A percentile compares a stretch with the other conserved stretches of the same genome.
These are phyloP conservation scores for Trichocomaceae sp. DNA, from an alignment of 2,329 filamentous ascomycete species.

Conservation along the genomic window DNA sequence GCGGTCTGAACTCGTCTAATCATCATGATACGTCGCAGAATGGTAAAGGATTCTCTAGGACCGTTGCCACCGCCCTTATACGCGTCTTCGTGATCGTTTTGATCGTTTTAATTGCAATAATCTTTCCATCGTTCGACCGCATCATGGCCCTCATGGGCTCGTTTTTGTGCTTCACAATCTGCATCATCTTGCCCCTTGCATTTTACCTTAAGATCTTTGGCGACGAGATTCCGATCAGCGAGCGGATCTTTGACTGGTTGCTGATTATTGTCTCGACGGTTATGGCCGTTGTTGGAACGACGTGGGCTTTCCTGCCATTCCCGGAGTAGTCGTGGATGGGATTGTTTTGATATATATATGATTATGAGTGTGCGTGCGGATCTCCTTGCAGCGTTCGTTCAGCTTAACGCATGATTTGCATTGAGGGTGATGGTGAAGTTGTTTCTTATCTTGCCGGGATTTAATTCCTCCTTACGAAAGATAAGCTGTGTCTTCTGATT, in stretches of 20 bases:
- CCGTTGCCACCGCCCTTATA: slow-evolving; percentile 52
- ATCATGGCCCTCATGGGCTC: slow-evolving; percentile 90
- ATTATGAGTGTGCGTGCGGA: background rate
- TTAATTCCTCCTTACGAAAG: slow-evolving; percentile 69
- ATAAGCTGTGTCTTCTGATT: slow-evolving; percentile 22
- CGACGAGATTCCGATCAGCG: slow-evolving; percentile 56
- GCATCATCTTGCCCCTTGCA: slow-evolving; percentile 77
- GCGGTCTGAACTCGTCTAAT: slow-evolving; percentile 59
- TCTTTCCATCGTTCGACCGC: slow-evolving; percentile 73
- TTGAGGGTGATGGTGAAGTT: slow-evolving; percentile 77
- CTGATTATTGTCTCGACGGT: slow-evolving; percentile 63
- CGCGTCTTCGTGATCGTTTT: slow-evolving; percentile 61
- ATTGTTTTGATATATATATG: background rate
- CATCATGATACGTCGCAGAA: slow-evolving; percentile 22
- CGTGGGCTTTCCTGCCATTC: slow-evolving; percentile 75
- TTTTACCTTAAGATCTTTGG: slow-evolving; percentile 91
- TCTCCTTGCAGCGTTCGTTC: slow-evolving; percentile 3
- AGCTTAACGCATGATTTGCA: slow-evolving; percentile 2
- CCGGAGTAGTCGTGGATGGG: background rate
- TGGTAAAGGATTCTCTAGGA: slow-evolving; percentile 36
- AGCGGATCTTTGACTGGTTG: slow-evolving; percentile 61
- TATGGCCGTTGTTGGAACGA: slow-evolving; percentile 69
- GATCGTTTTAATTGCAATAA: slow-evolving; percentile 67
- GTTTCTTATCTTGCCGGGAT: slow-evolving; percentile 69
- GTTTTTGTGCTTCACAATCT: slow-evolving; percentile 87